Percentiles rank a stretch among this genome's conserved stretches.
Evolutionary conservation across 2,329 filamentous ascomycete species (phyloP).

Genomic region (Leptographium radiaticola): DNA sequence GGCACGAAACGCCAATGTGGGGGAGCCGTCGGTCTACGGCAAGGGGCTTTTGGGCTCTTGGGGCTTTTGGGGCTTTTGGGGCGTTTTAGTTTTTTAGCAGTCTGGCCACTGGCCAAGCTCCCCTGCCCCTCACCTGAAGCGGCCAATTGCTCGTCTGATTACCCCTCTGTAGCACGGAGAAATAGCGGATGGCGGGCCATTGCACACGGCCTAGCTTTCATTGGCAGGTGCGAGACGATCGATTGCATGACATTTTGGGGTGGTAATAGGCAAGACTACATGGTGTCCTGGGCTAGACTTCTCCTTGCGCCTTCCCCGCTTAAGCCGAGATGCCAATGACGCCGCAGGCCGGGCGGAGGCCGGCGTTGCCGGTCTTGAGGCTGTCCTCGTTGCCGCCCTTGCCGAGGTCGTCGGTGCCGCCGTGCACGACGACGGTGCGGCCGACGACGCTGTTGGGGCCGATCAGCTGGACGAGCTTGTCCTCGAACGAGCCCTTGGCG

Average conservation of each 20-base stretch:
- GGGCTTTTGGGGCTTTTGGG: background rate
- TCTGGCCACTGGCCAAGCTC: background rate
- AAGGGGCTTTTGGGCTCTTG: background rate
- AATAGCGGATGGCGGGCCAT: background rate
- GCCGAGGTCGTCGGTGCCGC: slow-evolving; percentile 92
- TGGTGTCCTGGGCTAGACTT: too few relatives aligned
- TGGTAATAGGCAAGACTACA: too few relatives aligned
- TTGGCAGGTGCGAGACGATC: background rate
- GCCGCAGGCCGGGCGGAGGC: slow-evolving; percentile 85
- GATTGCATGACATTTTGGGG: too few relatives aligned
- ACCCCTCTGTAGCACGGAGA: background rate
- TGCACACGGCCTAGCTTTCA: background rate
- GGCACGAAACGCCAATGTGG: background rate
- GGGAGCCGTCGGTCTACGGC: background rate
- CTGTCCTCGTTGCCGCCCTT: slow-evolving; percentile 87
- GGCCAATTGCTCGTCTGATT: too few relatives aligned
- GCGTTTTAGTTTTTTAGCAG: too few relatives aligned
- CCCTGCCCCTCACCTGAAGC: background rate
- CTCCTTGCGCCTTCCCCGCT: slow-evolving; percentile 10
- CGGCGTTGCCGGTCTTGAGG: slow-evolving; percentile 97
- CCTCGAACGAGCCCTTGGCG: slow-evolving; percentile 63
- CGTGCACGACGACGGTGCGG: slow-evolving; percentile 90
- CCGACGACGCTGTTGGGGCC: slow-evolving; percentile 90
- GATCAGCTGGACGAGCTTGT: slow-evolving; percentile 88
- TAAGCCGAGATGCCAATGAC: slow-evolving; percentile 82